phyloP scores from a whole-genome alignment of 2,329 filamentous ascomycete species.

The Dactylellina leptospora region DNA sequence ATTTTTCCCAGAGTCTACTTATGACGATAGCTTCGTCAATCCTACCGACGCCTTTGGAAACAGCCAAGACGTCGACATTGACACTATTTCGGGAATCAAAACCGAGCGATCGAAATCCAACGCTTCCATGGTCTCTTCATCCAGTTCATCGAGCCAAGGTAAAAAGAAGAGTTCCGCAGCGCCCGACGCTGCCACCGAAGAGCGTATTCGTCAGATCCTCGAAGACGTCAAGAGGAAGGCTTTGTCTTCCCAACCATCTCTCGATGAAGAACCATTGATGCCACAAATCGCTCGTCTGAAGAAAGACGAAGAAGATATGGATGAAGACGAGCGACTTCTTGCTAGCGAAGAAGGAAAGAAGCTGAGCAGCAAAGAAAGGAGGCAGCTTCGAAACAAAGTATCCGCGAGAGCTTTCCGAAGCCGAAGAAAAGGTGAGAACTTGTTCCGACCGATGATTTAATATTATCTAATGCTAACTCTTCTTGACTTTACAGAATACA shows the following conservation, averaged over 20 bases:
- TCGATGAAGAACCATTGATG: slow-evolving; percentile 60
- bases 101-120: slow-evolving; percentile 54
- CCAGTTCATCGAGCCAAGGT: slow-evolving; percentile 62
- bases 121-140: slow-evolving; percentile 49
- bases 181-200: slow-evolving; percentile 73
- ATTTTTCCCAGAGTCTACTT: slow-evolving; percentile 74
- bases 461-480: slow-evolving; percentile 53
- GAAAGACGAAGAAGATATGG: slow-evolving; percentile 99
- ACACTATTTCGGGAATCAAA: slow-evolving; percentile 65
- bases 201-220: slow-evolving; percentile 90
- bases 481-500: slow-evolving; percentile 78
- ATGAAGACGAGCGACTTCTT: slow-evolving; percentile 91
- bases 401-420: slow-evolving; percentile 97
- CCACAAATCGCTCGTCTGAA: slow-evolving; percentile 76
- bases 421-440: slow-evolving; percentile 86
- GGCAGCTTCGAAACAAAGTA: slow-evolving; percentile 98
- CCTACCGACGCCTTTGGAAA: slow-evolving; percentile 65
- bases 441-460: slow-evolving; percentile 27
- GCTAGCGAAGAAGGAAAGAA: slow-evolving; percentile 99
- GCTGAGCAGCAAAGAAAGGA: slow-evolving; percentile 95
- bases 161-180: slow-evolving; percentile 64
- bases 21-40: slow-evolving; percentile 60
- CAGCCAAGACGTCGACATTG: slow-evolving; percentile 76
- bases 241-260: slow-evolving; percentile 59
- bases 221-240: slow-evolving; percentile 78